phyloP scores from a whole-genome alignment of 1,284 basidiomycete species.

The Apiotrichum mycotoxinovorans region DNA sequence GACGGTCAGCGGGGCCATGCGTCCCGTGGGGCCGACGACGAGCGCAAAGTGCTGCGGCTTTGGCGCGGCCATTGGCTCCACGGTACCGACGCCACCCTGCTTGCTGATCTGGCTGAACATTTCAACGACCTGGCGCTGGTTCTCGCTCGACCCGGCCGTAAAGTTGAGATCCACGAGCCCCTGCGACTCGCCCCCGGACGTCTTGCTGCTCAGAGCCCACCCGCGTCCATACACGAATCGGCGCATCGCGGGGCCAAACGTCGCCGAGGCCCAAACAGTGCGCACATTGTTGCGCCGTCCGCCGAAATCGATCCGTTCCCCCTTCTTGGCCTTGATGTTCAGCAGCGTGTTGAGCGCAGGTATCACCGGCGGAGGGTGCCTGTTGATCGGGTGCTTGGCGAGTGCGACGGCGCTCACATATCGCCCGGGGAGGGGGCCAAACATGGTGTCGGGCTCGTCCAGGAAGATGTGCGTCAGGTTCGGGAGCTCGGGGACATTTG shows the following conservation, averaged over 20 bases:
- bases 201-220: slow-evolving; percentile 18
- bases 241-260: slow-evolving; percentile 21
- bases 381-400: slow-evolving; percentile 20
- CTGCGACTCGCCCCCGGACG: background rate
- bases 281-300: slow-evolving; percentile 16
- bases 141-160: slow-evolving; percentile 14
- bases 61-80: background rate
- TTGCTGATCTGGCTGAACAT: slow-evolving; percentile 12
- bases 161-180: slow-evolving; percentile 33
- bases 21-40: slow-evolving; percentile 21
- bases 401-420: slow-evolving; percentile 7
- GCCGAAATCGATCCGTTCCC: slow-evolving; percentile 17
- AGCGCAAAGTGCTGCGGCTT: slow-evolving; percentile 28
- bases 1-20: slow-evolving; percentile 1
- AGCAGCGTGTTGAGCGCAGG: slow-evolving; percentile 21
- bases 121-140: slow-evolving; percentile 16
- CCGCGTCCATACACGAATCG: slow-evolving; percentile 28
- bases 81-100: background rate
- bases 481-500: background rate
- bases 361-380: slow-evolving; percentile 29
- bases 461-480: slow-evolving; percentile 26
- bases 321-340: slow-evolving; percentile 7
- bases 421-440: slow-evolving; percentile 26
- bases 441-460: slow-evolving; percentile 36
- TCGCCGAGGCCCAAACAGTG: slow-evolving; percentile 33